Conservation (phyloP, 768 basidiomycete species). For the Leccinum olivaceopallidum region DNA sequence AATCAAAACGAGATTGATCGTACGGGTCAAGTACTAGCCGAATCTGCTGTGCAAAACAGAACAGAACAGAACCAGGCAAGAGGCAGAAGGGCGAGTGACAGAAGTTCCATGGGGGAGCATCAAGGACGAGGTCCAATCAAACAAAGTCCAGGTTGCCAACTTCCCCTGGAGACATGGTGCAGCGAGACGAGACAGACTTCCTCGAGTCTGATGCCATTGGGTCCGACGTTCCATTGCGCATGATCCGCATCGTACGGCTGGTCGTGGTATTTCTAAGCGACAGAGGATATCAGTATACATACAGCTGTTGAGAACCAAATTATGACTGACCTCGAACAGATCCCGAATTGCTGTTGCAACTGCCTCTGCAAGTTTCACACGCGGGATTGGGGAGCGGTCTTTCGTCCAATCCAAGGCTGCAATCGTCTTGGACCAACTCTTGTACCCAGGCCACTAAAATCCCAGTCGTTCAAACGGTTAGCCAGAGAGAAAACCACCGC, state of each 20-base stretch:
- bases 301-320: background rate
- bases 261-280: constrained; percentile 17
- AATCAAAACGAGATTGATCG: background rate
- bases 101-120: background rate
- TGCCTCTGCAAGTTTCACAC: constrained; percentile 71
- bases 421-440: constrained; percentile 72
- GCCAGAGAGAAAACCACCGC: background rate
- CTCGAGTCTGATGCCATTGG: constrained; percentile 24
- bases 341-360: constrained; percentile 69
- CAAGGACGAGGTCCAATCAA: constrained; percentile 34
- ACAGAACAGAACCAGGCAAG: background rate
- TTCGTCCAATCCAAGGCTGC: constrained; percentile 76
- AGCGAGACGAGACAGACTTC: constrained; percentile 62
- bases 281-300: constrained; percentile 10
- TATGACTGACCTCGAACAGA: constrained; percentile 53
- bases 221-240: constrained; percentile 26
- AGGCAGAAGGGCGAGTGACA: background rate
- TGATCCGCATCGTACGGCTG: constrained; percentile 10
- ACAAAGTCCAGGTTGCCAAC: constrained; percentile 76
- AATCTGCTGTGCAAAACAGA: background rate
- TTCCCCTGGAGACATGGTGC: constrained; percentile 76
- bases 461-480: background rate
- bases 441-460: constrained; percentile 76
- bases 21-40: background rate
- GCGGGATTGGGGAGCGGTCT: constrained; percentile 71